A percentile compares a stretch with the other conserved stretches of the same genome.
Evolutionary conservation across 2,329 filamentous ascomycete genomes (phyloP).

Genomic region (Cytospora piceicola): DNA sequence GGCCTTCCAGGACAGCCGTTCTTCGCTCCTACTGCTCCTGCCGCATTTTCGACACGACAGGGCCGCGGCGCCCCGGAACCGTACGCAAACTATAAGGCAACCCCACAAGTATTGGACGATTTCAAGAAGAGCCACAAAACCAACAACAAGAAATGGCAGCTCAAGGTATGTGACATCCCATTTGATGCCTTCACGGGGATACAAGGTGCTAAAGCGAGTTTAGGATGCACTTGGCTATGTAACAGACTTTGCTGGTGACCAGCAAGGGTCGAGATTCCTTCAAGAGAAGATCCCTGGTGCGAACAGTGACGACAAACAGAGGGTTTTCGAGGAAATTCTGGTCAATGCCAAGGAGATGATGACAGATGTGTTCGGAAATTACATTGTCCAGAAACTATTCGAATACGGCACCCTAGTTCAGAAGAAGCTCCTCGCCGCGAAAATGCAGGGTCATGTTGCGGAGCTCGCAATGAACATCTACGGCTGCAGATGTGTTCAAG

Average conservation of each 20-base stretch:
- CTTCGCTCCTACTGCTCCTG: conserved; percentile 27
- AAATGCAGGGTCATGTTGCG: conserved; percentile 85
- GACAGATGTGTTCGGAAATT: conserved; percentile 97
- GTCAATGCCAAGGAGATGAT: conserved; percentile 85
- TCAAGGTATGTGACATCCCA: conserved; percentile 61
- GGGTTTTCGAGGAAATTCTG: conserved; percentile 84
- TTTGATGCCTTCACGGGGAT: background rate
- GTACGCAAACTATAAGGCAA: conserved; percentile 48
- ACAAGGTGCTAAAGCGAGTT: conserved; percentile 28
- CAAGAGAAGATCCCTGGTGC: conserved; percentile 90
- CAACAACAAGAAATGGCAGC: conserved; percentile 73
- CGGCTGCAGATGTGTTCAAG: conserved; percentile 93
- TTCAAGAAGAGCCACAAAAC: conserved; percentile 77
- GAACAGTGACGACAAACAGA: conserved; percentile 94
- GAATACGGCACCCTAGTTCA: conserved; percentile 94
- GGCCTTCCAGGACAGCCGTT: conserved; percentile 18
- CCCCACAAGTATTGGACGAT: conserved; percentile 68
- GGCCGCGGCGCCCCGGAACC: conserved; percentile 48
- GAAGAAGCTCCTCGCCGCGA: conserved; percentile 81
- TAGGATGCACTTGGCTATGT: conserved; percentile 84
- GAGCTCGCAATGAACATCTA: conserved; percentile 87
- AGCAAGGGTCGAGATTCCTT: conserved; percentile 93
- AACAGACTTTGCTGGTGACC: conserved; percentile 94
- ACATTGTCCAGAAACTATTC: conserved; percentile 97
- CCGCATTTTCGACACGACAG: conserved; percentile 14